These are phyloP conservation scores for Fusarium clavum DNA, from an alignment of 2,329 filamentous ascomycete genomes.

Conservation along the genomic window DNA sequence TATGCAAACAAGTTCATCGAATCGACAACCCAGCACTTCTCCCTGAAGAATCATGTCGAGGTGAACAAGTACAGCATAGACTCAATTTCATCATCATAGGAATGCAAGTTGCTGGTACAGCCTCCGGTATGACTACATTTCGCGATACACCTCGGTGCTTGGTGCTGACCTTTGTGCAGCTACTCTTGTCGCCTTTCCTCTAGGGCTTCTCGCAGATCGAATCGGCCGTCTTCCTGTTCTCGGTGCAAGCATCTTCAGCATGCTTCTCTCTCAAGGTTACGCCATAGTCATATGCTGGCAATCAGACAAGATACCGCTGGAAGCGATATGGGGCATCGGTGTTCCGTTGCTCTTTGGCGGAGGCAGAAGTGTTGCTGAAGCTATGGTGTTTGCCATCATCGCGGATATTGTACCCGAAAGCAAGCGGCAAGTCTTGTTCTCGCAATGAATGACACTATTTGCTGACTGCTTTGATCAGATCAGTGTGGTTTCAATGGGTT, in stretches of 20 bases:
- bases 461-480: conserved; percentile 15
- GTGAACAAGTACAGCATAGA: conserved; percentile 36
- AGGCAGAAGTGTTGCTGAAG: conserved; percentile 43
- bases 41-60: conserved; percentile 35
- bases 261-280: conserved; percentile 42
- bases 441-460: neutral
- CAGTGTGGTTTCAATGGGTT: conserved; percentile 45
- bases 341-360: conserved; percentile 42
- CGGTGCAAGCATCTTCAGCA: conserved; percentile 38
- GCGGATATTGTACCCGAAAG: conserved; percentile 32
- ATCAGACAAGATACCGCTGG: conserved; percentile 34
- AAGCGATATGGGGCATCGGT: conserved; percentile 44
- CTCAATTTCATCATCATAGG: conserved; percentile 41
- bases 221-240: conserved; percentile 45
- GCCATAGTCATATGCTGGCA: conserved; percentile 37
- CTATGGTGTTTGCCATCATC: conserved; percentile 47
- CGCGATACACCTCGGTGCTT: neutral
- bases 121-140: conserved; percentile 21
- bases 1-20: conserved; percentile 35
- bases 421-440: conserved; percentile 25
- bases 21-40: conserved; percentile 14
- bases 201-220: conserved; percentile 42
- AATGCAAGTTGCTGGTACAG: conserved; percentile 36
- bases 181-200: conserved; percentile 38
- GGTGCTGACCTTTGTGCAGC: conserved; percentile 23